Evolutionary conservation across 306 rosid genomes (phyloP), one percentile per base, ranked within the genome.

Genomic region (Trifolium subterraneum): DNA sequence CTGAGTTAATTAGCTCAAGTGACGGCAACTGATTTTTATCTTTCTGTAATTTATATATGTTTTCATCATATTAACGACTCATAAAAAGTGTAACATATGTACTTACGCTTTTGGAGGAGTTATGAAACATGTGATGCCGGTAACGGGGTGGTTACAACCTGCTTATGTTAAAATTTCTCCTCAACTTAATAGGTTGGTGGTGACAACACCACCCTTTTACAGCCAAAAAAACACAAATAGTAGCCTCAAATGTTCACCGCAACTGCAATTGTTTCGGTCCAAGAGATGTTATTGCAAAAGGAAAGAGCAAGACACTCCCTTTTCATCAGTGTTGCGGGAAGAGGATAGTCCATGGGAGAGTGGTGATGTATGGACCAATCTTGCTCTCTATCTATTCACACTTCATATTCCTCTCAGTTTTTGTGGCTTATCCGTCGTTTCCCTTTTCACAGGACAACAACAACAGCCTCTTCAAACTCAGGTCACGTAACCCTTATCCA

Each of bases 391-490:
- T 68, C 54, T 87, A 13, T 87, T 89, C 82, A 86, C 73, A 80
- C 73, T 93, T 75, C 98, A 93, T 80, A 83, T 93, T 76, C 98
- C 98, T 85, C 83, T 89, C 82, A 87, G 98, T 78, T 91, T 93
- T 64, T 92, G 96, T 68, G 86, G 96, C 47, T 82, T 90, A 81
- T 81, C 93, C n/a, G 81, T 85, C 18, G 84, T 86, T 79, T 64
- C 96, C 10, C n/a, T 78, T 18, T n/a, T 78, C 31, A 36, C 87
- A 20, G 54, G 79, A 66, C 79, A 83, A 60, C 44, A 88, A 64
- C 42, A 88, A 60, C 82, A 89, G 66, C 50, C 15, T 79, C 92
- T 90, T 79, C 76, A 85, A 74, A 86, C 88, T 80, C 55, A 87
- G 90, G 98, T 48, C 5, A 42, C 48, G 2, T 42, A 3, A 12